Base-by-base conservation (phyloP, 176 grass and related monocot species). In the Pontederia paniculata region DNA sequence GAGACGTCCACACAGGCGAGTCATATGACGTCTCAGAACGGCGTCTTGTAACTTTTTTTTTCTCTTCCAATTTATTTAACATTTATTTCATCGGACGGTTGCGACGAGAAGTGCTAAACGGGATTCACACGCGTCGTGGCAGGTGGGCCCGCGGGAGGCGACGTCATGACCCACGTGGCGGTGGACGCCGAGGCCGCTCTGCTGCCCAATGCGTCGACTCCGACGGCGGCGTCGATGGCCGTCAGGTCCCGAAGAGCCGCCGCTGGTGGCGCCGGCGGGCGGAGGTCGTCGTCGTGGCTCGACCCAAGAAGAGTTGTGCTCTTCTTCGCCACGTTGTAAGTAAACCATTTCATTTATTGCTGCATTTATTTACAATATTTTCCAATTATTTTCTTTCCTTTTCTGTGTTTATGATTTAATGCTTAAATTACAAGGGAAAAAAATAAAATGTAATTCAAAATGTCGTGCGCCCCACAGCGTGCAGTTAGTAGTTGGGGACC, bases 321-420 rank as follows among this genome's bases (percentile, higher is more conserved):
- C 82, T 55, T 83, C 55, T 96, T 96, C 72, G 91, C 91, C 62
- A 81, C 91, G 9, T 50, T 96, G 91, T 96, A 86, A 89, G 81
- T 71, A 37, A 37, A 31, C 1, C 3, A 37, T 2, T 6, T 37
- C 3, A 31, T 5, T 37, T 2, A 5, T 37, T 37, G 7, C 28
- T 37, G 28, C 7, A 37, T 5, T 37, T 37, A n/a, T 31, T 37
- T 37, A 37, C 3, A 6, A 37, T 37, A 37, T 37, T 37, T 37
- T 37, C 28, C 28, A 37, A 37, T 37, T 37, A 37, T 37, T 37
- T 37, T n/a, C n/a, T 37, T 37, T 37, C 28, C 7, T 37, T 37
- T 5, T 37, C 25, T 37, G n/a, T 37, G 3, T 37, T 37, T 37
- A 2, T 37, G 28, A 0, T 37, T 6, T 37, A 2, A 6, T 37